Conservation (phyloP, 2,329 filamentous ascomycete genomes). For the Sclerotiophoma versabilis region DNA sequence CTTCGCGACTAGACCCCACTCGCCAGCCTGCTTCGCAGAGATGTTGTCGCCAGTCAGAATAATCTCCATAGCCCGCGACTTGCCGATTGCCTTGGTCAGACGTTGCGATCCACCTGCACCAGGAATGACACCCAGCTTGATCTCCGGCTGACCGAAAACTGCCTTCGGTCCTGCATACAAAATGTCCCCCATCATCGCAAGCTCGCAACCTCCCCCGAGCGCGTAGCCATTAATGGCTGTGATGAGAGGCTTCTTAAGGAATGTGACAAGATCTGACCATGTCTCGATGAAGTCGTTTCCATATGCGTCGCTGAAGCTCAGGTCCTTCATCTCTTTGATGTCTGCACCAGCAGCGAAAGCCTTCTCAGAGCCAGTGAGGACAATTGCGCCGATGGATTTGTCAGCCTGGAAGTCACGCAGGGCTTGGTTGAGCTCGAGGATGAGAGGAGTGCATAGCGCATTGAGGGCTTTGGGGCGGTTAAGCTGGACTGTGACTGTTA, state of each 20-base stretch:
- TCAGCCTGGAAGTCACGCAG: constrained; percentile 46
- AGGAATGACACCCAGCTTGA: constrained; percentile 92
- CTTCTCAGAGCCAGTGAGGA: constrained; percentile 87
- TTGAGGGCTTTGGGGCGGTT: constrained; percentile 96
- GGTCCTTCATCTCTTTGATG: constrained; percentile 97
- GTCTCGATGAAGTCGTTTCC: constrained; percentile 90
- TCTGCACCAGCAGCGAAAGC: constrained; percentile 86
- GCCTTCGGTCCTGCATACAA: constrained; percentile 86
- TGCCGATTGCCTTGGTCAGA: constrained; percentile 71
- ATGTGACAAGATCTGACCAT: constrained; percentile 85
- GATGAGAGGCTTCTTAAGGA: constrained; percentile 92
- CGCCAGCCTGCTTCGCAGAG: constrained; percentile 80
- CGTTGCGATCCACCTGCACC: constrained; percentile 92
- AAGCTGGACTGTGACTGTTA: constrained; percentile 73
- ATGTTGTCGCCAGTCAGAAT: constrained; percentile 69
- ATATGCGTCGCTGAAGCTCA: constrained; percentile 89
- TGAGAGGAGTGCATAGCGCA: constrained; percentile 88
- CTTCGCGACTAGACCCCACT: constrained; percentile 89
- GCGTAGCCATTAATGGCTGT: constrained; percentile 94
- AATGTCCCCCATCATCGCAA: constrained; percentile 97
- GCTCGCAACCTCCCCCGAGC: constrained; percentile 92
- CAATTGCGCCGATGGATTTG: constrained; percentile 44
- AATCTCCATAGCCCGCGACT: constrained; percentile 55
- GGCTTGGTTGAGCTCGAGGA: constrained; percentile 73
- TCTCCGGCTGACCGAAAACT: constrained; percentile 96